Evolutionary conservation across 768 basidiomycete species (phyloP), one percentile per base, ranked within the genome.

Genomic region (Mycena epipterygia): DNA sequence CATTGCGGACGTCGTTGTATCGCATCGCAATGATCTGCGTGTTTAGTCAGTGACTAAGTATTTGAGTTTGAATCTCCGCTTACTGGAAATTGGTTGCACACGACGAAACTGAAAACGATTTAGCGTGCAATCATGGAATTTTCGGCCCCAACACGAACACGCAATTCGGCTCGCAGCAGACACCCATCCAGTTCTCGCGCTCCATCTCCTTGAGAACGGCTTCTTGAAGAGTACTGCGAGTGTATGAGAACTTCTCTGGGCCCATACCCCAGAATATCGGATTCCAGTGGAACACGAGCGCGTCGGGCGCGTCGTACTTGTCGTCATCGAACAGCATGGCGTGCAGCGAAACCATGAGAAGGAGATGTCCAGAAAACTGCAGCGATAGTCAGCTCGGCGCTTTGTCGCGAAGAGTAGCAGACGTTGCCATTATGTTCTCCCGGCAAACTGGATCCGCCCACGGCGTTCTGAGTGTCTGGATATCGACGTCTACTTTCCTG

Each of bases 231-330:
- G 70, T 55, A n/a, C 42, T 71, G 33, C 64, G 70, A 42, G 8
- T 71, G 59, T 71, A 71, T 2, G 51, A 29, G 53, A 71, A 71
- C 23, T 16, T 37, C 46, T 71, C 70, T 9, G 58, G 64, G 8
- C 70, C 59, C 70, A 71, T 66, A 7, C 70, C 70, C 70, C 70
- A 71, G 60, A 62, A 71, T 14, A 71, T 57, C 14, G 70, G 70
- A 25, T 66, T 51, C 70, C 70, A 71, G 27, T 66, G 30, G 51
- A 71, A 71, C 27, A 62, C 51, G 53, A 71, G 57, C 32, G 70
- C 70, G 52, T 66, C 64, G 9, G 70, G 70, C 35, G 56, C 58
- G 49, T 71, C 70, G 53, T 65, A 71, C 44, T 71, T 71, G 64
- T 71, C 64, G 51, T 71, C 70, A 44, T 66, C 25, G 27, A 71